A percentile compares a stretch with the other conserved stretches of the same genome.
Evolutionary conservation across 225 moss, liverwort and hornwort genomes (phyloP).

Genomic region (Sphagnum tenellum): DNA sequence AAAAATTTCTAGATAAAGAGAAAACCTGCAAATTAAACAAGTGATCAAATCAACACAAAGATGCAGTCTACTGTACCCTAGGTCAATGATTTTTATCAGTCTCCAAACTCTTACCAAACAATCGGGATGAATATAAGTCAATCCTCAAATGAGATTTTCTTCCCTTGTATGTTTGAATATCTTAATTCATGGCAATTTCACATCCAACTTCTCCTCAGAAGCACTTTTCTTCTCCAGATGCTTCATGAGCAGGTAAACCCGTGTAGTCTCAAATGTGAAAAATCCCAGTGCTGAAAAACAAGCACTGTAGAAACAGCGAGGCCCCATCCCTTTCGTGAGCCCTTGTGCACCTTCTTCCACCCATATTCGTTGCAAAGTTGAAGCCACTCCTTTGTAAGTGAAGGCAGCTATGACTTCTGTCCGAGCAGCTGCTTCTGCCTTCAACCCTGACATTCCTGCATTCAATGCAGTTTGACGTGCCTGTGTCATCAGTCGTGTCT

Average conservation of each 20-base stretch:
- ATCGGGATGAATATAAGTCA: too few relatives aligned
- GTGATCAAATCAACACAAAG: too few relatives aligned
- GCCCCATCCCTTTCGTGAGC: slow-evolving; percentile 51
- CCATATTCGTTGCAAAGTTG: slow-evolving; percentile 62
- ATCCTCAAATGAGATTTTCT: too few relatives aligned
- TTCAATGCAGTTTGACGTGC: slow-evolving; percentile 41
- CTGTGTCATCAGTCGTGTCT: slow-evolving; percentile 77
- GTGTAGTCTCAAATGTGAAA: slow-evolving; percentile 63
- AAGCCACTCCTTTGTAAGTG: slow-evolving; percentile 60
- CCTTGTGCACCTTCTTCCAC: slow-evolving; percentile 56
- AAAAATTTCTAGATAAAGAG: too few relatives aligned
- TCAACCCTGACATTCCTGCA: slow-evolving; percentile 42
- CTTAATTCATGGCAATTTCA: slow-evolving; percentile 7
- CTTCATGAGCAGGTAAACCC: slow-evolving; percentile 43
- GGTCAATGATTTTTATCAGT: too few relatives aligned
- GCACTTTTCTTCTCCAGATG: slow-evolving; percentile 38
- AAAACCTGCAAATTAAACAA: too few relatives aligned
- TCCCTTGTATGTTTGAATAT: too few relatives aligned
- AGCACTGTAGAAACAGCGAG: slow-evolving; percentile 68
- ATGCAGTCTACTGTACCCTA: too few relatives aligned
- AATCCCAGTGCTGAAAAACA: slow-evolving; percentile 74
- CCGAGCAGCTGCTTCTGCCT: slow-evolving; percentile 66
- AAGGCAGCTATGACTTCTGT: slow-evolving; percentile 65
- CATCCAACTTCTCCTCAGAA: slow-evolving; percentile 9
- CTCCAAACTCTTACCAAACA: too few relatives aligned